Evolutionary conservation across 768 basidiomycete genomes (phyloP), one percentile per base, ranked within the genome.

Genomic region (Lepiota venenata): DNA sequence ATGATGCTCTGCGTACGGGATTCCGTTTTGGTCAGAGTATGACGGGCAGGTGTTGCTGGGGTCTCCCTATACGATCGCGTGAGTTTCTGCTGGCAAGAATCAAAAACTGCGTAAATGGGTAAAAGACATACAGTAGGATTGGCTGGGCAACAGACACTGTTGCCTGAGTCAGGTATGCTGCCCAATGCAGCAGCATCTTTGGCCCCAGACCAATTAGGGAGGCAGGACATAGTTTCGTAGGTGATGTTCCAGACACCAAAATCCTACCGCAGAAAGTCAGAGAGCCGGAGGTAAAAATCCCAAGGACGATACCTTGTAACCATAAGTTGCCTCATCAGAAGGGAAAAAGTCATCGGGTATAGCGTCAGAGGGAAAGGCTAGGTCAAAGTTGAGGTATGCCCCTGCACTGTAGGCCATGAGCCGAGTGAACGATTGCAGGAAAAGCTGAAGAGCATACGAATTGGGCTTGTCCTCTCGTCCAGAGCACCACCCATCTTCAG

Each of bases 161-260:
- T 71, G 10, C 76, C 87, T 29, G 87, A 67, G 56, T 72, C 70
- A 18, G 77, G 63, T 15, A 88, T 84, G 53, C 83, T 87, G 18
- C 91, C 91, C 37, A 92, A 70, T 12, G 88, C 87, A 12, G 80
- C 71, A 14, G 77, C 63, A 54, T 85, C 71, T 16, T 70, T 74
- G 47, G 71, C 76, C 8, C 91, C 91, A 35, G 73, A 67, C 91
- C 91, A 93, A 49, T 79, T 66, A 2, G 72, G 56, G 2, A 77
- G 52, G 62, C 91, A 93, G 27, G 82, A 69, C 9, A 91, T 82
- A 25, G 70, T 74, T 60, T 82, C 69, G 64, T 92, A 92, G 15
- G 77, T 83, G 61, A 90, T 73, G 61, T 91, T 91, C 91, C 91
- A 93, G 16, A 92, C 82, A 47, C 91, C 89, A 72, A 92, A 93